Percentiles rank a stretch among this genome's conserved stretches.
Evolutionary conservation across 139 green algal genomes (phyloP).

Genomic region (Microglena sp.): DNA sequence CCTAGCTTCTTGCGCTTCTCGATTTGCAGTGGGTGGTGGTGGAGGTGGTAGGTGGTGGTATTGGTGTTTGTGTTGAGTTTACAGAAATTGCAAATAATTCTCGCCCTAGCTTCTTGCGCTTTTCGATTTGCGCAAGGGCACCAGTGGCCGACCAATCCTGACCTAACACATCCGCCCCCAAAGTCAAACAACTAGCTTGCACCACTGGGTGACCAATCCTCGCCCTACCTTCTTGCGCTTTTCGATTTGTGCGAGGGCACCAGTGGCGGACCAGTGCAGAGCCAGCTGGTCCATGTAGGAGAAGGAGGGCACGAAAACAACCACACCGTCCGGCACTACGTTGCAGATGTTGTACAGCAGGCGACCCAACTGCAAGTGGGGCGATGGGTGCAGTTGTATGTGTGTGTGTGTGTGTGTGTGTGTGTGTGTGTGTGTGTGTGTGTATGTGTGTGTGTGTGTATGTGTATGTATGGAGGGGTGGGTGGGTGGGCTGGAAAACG

Average conservation of each 20-base stretch:
- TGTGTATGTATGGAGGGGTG: not conserved
- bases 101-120: too few relatives aligned
- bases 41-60: too few relatives aligned
- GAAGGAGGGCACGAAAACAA: slow-evolving; percentile 91
- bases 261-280: slow-evolving; percentile 44
- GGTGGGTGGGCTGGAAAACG: not conserved
- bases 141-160: too few relatives aligned
- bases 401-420: not conserved
- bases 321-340: slow-evolving; percentile 66
- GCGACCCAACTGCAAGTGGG: slow-evolving; percentile 30
- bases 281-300: slow-evolving; percentile 45
- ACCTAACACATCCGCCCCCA: too few relatives aligned
- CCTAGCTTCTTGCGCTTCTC: too few relatives aligned
- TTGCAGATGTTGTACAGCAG: slow-evolving; percentile 62
- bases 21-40: too few relatives aligned
- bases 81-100: too few relatives aligned
- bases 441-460: not conserved
- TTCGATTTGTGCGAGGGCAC: slow-evolving; percentile 33
- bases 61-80: too few relatives aligned
- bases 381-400: not conserved
- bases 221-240: slow-evolving; percentile 37
- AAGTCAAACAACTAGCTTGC: too few relatives aligned
- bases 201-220: too few relatives aligned
- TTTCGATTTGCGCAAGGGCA: too few relatives aligned
- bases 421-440: slow-evolving; percentile 10